These are phyloP conservation scores for Lentinula detonsa DNA, from an alignment of 768 basidiomycete species.

Conservation along the genomic window DNA sequence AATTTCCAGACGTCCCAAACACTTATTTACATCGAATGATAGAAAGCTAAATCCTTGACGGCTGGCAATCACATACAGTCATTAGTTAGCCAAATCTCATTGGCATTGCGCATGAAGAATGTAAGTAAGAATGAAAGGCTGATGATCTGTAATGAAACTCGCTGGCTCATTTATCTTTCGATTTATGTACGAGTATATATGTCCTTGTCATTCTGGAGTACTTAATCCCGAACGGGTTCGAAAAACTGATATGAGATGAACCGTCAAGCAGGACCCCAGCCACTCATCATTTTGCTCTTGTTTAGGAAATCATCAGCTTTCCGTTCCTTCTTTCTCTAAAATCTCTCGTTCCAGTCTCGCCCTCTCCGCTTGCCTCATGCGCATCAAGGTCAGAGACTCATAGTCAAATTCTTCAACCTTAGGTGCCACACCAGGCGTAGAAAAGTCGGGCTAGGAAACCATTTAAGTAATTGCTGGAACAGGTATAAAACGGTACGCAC, in stretches of 20 bases:
- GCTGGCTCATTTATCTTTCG: too few relatives aligned
- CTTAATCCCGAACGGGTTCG: too few relatives aligned
- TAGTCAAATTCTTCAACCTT: conserved; percentile 53
- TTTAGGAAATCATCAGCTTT: conserved; percentile 11
- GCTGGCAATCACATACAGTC: too few relatives aligned
- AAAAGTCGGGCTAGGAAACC: conserved; percentile 19
- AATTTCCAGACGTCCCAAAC: too few relatives aligned
- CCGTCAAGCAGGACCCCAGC: neutral
- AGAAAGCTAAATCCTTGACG: too few relatives aligned
- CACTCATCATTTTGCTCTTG: neutral
- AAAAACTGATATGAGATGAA: neutral
- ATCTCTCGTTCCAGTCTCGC: conserved; percentile 75
- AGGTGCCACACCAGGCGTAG: conserved; percentile 17
- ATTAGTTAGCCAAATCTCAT: too few relatives aligned
- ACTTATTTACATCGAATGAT: too few relatives aligned
- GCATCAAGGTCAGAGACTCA: conserved; percentile 74
- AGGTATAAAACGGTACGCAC: conserved; percentile 26
- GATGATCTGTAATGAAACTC: too few relatives aligned
- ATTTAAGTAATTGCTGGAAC: neutral
- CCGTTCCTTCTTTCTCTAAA: conserved; percentile 56
- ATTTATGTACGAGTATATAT: too few relatives aligned
- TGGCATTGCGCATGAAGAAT: too few relatives aligned
- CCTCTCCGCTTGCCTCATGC: conserved; percentile 76
- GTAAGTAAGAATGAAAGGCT: too few relatives aligned
- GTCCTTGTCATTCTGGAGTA: too few relatives aligned